Evolutionary conservation across 257 asterid genomes (phyloP).

Genomic region (Solanum dulcamara): DNA sequence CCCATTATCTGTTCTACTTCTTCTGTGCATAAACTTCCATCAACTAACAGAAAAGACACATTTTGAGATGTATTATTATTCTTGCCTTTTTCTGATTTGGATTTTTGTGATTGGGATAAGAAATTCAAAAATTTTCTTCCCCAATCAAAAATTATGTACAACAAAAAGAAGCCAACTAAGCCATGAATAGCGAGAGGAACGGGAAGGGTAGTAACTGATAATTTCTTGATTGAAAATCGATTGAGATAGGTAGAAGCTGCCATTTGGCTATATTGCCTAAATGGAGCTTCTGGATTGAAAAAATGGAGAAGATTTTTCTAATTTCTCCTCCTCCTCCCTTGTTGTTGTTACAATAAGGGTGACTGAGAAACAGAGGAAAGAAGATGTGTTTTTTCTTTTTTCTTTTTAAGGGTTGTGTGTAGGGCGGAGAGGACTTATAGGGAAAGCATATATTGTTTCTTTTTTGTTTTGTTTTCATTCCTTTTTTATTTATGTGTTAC

Average conservation of each 20-base stretch:
- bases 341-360: neutral
- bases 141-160: neutral
- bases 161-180: neutral
- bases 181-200: neutral
- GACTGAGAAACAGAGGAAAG: neutral
- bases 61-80: neutral
- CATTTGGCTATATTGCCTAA: neutral
- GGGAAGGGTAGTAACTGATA: neutral
- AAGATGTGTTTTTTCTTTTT: neutral
- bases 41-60: neutral
- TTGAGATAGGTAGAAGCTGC: neutral
- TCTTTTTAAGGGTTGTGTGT: neutral
- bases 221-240: neutral
- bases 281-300: neutral
- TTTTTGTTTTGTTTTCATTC: too few species aligned
- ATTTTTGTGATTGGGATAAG: neutral
- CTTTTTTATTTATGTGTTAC: too few species aligned
- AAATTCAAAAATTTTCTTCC: neutral
- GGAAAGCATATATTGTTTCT: neutral
- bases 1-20: neutral
- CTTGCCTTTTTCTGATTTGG: neutral
- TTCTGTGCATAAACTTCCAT: neutral
- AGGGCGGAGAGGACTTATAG: neutral
- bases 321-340: neutral
- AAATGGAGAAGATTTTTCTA: neutral